Evolutionary conservation across 1,284 basidiomycete species (phyloP).

Genomic region (Butyriboletus appendiculatus): DNA sequence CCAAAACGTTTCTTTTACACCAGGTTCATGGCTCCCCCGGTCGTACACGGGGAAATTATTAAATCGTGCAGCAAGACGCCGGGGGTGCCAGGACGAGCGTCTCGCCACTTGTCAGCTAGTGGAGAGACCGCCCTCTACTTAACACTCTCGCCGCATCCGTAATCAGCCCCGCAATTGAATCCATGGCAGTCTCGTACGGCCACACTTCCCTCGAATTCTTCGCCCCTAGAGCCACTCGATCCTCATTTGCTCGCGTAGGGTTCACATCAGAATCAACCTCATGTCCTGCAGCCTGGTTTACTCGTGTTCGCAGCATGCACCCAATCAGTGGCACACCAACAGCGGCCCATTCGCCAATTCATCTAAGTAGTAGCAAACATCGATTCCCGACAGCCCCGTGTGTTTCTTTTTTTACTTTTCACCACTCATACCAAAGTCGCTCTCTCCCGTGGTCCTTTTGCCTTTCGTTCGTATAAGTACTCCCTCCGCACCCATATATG

Average conservation of each 20-base stretch:
- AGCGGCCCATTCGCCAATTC: slow-evolving; percentile 30
- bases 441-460: slow-evolving; percentile 26
- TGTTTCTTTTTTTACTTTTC: slow-evolving; percentile 24
- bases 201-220: slow-evolving; percentile 23
- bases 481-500: slow-evolving; percentile 21
- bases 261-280: slow-evolving; percentile 38
- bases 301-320: slow-evolving; percentile 38
- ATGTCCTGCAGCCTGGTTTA: slow-evolving; percentile 39
- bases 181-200: slow-evolving; percentile 22
- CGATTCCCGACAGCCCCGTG: slow-evolving; percentile 32
- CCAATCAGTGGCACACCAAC: slow-evolving; percentile 25
- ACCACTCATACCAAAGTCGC: slow-evolving; percentile 32
- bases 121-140: neutral
- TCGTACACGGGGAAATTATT: slow-evolving; percentile 9
- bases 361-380: slow-evolving; percentile 22
- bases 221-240: slow-evolving; percentile 38
- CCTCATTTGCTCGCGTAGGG: slow-evolving; percentile 38
- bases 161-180: slow-evolving; percentile 15
- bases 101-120: neutral
- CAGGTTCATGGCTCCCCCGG: slow-evolving; percentile 1
- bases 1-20: slow-evolving; percentile 11
- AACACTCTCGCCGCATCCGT: neutral
- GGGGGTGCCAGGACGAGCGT: slow-evolving; percentile 9
- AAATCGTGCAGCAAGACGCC: slow-evolving; percentile 10
- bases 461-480: slow-evolving; percentile 29